Evolutionary conservation across 2,329 filamentous ascomycete species (phyloP), one percentile per base, ranked within the genome.

Genomic region (Apiospora koreana): DNA sequence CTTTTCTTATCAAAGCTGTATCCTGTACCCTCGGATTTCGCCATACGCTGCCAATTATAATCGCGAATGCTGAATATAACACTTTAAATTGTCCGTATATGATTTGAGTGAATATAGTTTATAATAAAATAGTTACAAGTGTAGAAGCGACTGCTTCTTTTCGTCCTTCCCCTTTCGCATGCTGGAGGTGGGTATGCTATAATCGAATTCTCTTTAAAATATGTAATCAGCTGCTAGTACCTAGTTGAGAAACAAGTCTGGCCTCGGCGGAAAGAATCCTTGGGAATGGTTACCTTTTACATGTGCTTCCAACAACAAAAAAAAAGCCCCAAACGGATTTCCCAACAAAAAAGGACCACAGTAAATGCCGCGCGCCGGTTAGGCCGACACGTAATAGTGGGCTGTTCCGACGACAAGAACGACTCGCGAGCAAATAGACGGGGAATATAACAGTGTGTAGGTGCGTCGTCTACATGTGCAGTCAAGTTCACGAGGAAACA

Each of bases 311-410:
- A 31, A 43, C 64, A 66, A 66, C 64, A 66, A 66, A 43, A 31
- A 50, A 58, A n/a, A 5, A 1, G 2, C 28, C 54, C 50, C 54
- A 62, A 31, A 18, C 18, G 18, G 31, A 28, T 35, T 62, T 62
- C 54, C 54, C 54, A 62, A 62, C 54, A 62, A 62, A 62, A 62
- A 62, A 31, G 18, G 31, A 38, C 54, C 54, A 62, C 54, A 38
- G 50, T 35, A 62, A 62, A 38, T 38, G 18, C 54, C 18, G 28
- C 54, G 31, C 5, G 41, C 54, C 54, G 18, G 21, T 12, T 62
- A n/a, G 54, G 31, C 54, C 31, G 54, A 62, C 54, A 62, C 54
- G 54, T 62, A 62, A 62, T 62, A 62, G 54, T 62, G 54, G 54
- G 54, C 54, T 62, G 54, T 62, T 62, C 21, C 54, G 54, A 62